phyloP scores from a whole-genome alignment of 2,329 filamentous ascomycete genomes.

The Microdochium bolleyi region DNA sequence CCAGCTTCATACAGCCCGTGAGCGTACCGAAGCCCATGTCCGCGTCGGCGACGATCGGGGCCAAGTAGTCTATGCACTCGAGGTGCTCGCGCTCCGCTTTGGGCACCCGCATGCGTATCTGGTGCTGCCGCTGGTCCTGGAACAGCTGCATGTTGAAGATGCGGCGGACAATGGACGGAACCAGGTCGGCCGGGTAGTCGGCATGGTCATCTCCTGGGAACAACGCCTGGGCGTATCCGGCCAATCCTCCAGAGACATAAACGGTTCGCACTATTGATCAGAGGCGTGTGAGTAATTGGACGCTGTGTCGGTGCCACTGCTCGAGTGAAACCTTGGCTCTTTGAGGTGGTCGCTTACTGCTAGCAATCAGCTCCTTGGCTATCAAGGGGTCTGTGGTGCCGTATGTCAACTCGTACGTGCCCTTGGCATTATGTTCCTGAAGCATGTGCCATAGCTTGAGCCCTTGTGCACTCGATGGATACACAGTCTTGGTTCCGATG shows the following conservation, averaged over 20 bases:
- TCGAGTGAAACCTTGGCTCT: neutral
- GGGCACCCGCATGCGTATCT: conserved; percentile 23
- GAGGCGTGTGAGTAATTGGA: neutral
- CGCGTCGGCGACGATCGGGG: conserved; percentile 30
- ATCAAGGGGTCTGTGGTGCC: conserved; percentile 6
- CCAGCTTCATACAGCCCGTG: conserved; percentile 30
- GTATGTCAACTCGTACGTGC: conserved; percentile 6
- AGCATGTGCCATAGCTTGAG: conserved; percentile 6
- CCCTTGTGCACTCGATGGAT: conserved; percentile 5
- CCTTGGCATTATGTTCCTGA: conserved; percentile 6
- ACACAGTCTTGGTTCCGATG: conserved; percentile 5
- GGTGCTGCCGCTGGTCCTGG: conserved; percentile 10
- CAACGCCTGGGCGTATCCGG: conserved; percentile 4
- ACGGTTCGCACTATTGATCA: conserved; percentile 4
- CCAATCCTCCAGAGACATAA: conserved; percentile 6
- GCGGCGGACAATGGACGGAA: conserved; percentile 6
- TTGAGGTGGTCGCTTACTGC: neutral
- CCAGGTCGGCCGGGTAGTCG: conserved; percentile 7
- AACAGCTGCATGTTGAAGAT: conserved; percentile 7
- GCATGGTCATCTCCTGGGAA: conserved; percentile 6
- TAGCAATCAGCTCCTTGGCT: conserved; percentile 6
- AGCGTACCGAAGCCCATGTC: conserved; percentile 33
- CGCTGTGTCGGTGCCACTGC: neutral
- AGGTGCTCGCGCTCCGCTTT: conserved; percentile 19
- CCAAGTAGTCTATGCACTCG: conserved; percentile 28